Conservation (phyloP, 176 grass and related monocot genomes). For the Themeda triandra region DNA sequence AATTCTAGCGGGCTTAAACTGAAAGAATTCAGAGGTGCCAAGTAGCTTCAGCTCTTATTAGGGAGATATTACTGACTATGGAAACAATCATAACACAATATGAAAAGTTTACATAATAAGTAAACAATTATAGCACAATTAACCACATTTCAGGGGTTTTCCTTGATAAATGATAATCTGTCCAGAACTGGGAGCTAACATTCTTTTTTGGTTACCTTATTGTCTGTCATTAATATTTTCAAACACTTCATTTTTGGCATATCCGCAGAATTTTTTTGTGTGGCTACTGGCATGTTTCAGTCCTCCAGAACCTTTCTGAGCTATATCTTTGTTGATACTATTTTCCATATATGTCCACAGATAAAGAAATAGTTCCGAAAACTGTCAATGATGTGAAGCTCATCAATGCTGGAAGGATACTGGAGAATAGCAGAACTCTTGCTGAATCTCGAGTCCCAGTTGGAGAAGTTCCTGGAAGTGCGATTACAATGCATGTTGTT, state of each 20-base stretch:
- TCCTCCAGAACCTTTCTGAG: slow-evolving; percentile 18
- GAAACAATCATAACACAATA: not conserved
- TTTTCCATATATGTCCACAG: slow-evolving; percentile 39
- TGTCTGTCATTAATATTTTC: not conserved
- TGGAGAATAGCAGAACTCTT: slow-evolving; percentile 76
- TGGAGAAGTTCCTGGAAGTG: slow-evolving; percentile 64
- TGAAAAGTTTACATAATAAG: not conserved
- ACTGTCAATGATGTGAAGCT: slow-evolving; percentile 76
- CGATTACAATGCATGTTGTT: slow-evolving; percentile 91
- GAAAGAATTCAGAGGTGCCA: not conserved
- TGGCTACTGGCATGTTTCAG: not conserved
- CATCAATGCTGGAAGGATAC: slow-evolving; percentile 84
- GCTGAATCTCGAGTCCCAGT: slow-evolving; percentile 72
- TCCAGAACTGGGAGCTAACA: not conserved
- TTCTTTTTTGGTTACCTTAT: not conserved
- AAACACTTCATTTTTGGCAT: not conserved
- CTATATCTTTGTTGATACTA: not conserved
- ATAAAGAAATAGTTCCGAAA: slow-evolving; percentile 75
- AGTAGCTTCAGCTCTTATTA: not conserved
- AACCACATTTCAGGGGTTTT: not conserved
- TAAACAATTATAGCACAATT: not conserved
- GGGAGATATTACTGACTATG: not conserved
- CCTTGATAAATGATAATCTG: slow-evolving; percentile 3
- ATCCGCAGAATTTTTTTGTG: not conserved
- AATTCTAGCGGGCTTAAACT: not conserved